Conservation (phyloP, 805 yeast genomes). For the Ogataea saltuana region DNA sequence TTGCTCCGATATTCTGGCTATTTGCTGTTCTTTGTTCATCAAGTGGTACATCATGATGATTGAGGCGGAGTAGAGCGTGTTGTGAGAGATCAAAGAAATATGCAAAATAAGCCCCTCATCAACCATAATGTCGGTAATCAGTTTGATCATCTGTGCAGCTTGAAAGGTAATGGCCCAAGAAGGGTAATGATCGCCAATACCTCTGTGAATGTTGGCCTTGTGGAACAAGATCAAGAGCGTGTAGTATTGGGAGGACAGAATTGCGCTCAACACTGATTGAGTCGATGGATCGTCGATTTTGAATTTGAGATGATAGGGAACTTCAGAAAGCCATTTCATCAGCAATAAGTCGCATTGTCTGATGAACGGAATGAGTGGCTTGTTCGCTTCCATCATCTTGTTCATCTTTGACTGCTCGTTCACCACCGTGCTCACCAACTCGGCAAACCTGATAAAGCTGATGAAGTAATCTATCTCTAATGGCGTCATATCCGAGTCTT, state of each 20-base stretch:
- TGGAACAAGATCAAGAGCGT: conserved; percentile 71
- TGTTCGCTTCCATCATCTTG: conserved; percentile 53
- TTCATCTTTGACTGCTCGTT: conserved; percentile 71
- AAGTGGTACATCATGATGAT: conserved; percentile 72
- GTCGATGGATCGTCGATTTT: conserved; percentile 53
- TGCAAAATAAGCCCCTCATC: conserved; percentile 51
- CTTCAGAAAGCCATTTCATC: conserved; percentile 72
- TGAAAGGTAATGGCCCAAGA: conserved; percentile 82
- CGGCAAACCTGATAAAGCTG: conserved; percentile 63
- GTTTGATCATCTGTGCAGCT: conserved; percentile 73
- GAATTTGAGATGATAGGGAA: conserved; percentile 65
- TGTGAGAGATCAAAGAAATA: conserved; percentile 41
- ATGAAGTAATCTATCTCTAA: conserved; percentile 59
- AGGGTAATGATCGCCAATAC: conserved; percentile 39
- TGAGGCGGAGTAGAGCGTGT: conserved; percentile 56
- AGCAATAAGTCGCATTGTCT: conserved; percentile 70
- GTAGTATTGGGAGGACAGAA: conserved; percentile 69
- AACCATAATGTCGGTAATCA: conserved; percentile 56
- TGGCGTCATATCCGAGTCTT: conserved; percentile 50
- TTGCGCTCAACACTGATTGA: conserved; percentile 58
- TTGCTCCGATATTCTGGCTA: conserved; percentile 27
- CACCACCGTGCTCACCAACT: conserved; percentile 67
- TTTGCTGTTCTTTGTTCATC: conserved; percentile 28
- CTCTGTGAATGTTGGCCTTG: conserved; percentile 61
- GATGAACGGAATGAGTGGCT: conserved; percentile 41